Conservation (phyloP, 352 stramenopile species). For the Globisporangium nagaii region DNA sequence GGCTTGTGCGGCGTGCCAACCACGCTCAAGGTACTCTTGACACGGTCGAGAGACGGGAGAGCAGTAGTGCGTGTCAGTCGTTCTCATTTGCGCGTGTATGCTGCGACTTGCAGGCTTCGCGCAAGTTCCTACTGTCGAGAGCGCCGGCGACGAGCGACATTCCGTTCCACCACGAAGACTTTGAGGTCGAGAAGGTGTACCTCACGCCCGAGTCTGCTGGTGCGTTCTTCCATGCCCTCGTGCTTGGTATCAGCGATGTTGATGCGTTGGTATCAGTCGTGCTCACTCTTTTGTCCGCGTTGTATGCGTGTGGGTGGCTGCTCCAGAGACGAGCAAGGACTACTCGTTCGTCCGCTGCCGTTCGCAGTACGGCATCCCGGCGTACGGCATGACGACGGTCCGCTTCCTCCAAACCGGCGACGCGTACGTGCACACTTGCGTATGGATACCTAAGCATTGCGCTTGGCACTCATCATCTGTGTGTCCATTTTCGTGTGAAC, state of each 20-base stretch:
- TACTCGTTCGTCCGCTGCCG: constrained; percentile 84
- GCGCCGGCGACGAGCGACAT: constrained; percentile 35
- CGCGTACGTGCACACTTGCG: constrained; percentile 34
- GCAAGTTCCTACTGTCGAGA: constrained; percentile 68
- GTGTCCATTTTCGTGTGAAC: not conserved
- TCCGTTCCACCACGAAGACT: constrained; percentile 78
- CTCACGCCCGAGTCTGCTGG: constrained; percentile 62
- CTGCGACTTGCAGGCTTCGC: constrained; percentile 41
- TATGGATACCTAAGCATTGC: not conserved
- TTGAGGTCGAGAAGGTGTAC: constrained; percentile 86
- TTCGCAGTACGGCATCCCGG: constrained; percentile 78
- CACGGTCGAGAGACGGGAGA: no score
- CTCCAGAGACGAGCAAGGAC: constrained; percentile 69
- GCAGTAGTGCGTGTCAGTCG: no score
- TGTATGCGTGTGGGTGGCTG: constrained; percentile 1
- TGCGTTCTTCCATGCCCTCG: constrained; percentile 10
- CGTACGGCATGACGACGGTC: constrained; percentile 85
- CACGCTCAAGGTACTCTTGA: constrained; percentile 59
- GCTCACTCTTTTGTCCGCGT: not conserved
- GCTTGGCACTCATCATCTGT: no score
- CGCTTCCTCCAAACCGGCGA: constrained; percentile 74
- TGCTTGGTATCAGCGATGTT: not conserved
- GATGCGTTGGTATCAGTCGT: not conserved
- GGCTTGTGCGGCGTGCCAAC: constrained; percentile 68
- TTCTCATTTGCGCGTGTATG: no score